phyloP scores from a whole-genome alignment of 2,329 filamentous ascomycete genomes.

The Blumeria graminis region DNA sequence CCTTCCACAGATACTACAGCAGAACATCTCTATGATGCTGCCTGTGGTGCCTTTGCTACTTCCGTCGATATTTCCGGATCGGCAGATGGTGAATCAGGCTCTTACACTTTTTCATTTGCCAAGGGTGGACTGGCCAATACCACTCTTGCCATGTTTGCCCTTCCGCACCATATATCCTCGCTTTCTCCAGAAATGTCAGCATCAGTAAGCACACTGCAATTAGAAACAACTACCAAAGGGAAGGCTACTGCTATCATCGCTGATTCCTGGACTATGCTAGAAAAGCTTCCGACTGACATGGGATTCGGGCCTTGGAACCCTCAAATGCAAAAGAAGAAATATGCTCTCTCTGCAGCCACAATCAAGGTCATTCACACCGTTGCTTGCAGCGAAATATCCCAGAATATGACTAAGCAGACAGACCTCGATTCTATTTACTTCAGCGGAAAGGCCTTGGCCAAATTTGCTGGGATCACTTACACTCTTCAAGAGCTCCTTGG shows the following conservation, averaged over 20 bases:
- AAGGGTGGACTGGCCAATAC: slow-evolving; percentile 38
- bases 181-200: slow-evolving; percentile 35
- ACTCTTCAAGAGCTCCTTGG: slow-evolving; percentile 37
- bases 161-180: slow-evolving; percentile 51
- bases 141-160: slow-evolving; percentile 20
- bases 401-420: slow-evolving; percentile 49
- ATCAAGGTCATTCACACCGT: slow-evolving; percentile 33
- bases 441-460: slow-evolving; percentile 62
- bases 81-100: slow-evolving; percentile 32
- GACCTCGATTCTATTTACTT: slow-evolving; percentile 80
- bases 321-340: slow-evolving; percentile 19
- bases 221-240: slow-evolving; percentile 74
- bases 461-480: slow-evolving; percentile 48
- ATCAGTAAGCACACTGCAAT: slow-evolving; percentile 26
- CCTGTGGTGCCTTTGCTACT: slow-evolving; percentile 50
- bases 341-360: slow-evolving; percentile 25
- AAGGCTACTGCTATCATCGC: slow-evolving; percentile 46
- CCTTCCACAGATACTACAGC: slow-evolving; percentile 25
- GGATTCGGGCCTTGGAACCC: slow-evolving; percentile 59
- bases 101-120: slow-evolving; percentile 50
- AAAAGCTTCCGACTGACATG: slow-evolving; percentile 49
- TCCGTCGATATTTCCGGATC: slow-evolving; percentile 39
- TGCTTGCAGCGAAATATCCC: slow-evolving; percentile 48
- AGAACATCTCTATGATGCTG: slow-evolving; percentile 48
- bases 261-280: slow-evolving; percentile 54